Evolutionary conservation across 2,329 filamentous ascomycete species (phyloP), one percentile per base, ranked within the genome.

Genomic region (Onygenales sp.): DNA sequence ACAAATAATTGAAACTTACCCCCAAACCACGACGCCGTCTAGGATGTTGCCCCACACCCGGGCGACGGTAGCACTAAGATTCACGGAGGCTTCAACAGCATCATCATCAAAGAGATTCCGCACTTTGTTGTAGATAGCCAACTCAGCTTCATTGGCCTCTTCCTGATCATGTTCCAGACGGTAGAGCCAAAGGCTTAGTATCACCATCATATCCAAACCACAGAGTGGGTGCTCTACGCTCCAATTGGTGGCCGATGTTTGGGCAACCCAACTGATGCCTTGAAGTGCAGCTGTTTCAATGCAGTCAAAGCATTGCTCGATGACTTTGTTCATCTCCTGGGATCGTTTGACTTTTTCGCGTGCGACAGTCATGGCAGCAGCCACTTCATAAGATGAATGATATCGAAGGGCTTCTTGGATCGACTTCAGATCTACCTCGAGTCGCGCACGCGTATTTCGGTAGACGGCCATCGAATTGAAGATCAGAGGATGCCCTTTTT

Each of bases 91-190:
- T 64, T 94, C 88, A 55, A 92, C 86, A 52, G 88, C 83, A 65
- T 97, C 91, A 66, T 94, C 92, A 63, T 93, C 88, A 66, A 95
- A 62, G 56, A 97, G 77, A 69, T 85, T 84, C 61, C 90, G 87
- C 57, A 97, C 80, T 75, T 94, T 95, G 76, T 70, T 71, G 60
- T 73, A 73, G 52, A 73, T 65, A 43, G 68, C 69, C 60, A 73
- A 47, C 58, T 73, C 70, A 36, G 67, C 68, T 61, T 73, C 67
- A 58, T 65, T 65, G 53, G 70, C 67, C 48, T 59, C 85, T 75
- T 97, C 92, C 60, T 95, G 91, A 77, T 98, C 93, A 76, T 97
- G 91, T 86, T 98, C 93, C 77, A 98, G 86, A 74, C 91, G 90
- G 77, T 96, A 97, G 64, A 98, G 85, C 93, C 93, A 98, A 61